Conservation (phyloP, 2,329 filamentous ascomycete species). For the Beauveria caledonica region DNA sequence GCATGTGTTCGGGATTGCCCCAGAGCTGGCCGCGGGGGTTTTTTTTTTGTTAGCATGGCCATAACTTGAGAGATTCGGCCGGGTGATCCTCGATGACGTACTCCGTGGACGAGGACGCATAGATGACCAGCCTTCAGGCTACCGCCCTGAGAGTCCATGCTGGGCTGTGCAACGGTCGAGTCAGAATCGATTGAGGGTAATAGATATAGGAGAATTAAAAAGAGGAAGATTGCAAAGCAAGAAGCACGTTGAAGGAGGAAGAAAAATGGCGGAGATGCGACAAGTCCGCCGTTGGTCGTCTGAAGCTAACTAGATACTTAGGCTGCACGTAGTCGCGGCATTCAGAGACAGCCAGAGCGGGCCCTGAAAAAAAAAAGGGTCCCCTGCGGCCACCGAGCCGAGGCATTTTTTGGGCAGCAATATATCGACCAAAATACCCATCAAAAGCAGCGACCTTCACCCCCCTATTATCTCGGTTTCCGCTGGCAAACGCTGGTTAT, state of each 20-base stretch:
- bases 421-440: not conserved
- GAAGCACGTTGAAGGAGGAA: not conserved
- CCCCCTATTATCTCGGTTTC: not conserved
- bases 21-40: slow-evolving; percentile 48
- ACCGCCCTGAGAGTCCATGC: slow-evolving; percentile 37
- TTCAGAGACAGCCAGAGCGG: not conserved
- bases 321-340: not conserved
- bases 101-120: slow-evolving; percentile 69
- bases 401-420: not conserved
- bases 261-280: not conserved
- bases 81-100: slow-evolving; percentile 32
- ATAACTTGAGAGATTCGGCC: too few species aligned
- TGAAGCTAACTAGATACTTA: too few species aligned
- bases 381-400: not conserved
- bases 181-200: not conserved
- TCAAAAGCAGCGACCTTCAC: not conserved
- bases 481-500: not conserved
- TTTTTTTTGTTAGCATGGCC: not conserved
- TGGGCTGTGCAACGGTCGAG: not conserved
- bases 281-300: not conserved
- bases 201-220: not conserved
- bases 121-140: slow-evolving; percentile 56
- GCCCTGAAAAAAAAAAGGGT: not conserved
- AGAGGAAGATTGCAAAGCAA: too few species aligned
- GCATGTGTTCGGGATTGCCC: slow-evolving; percentile 71